These are phyloP conservation scores for Avena eriantha DNA, from an alignment of 176 grass and related monocot genomes.

Conservation along the genomic window DNA sequence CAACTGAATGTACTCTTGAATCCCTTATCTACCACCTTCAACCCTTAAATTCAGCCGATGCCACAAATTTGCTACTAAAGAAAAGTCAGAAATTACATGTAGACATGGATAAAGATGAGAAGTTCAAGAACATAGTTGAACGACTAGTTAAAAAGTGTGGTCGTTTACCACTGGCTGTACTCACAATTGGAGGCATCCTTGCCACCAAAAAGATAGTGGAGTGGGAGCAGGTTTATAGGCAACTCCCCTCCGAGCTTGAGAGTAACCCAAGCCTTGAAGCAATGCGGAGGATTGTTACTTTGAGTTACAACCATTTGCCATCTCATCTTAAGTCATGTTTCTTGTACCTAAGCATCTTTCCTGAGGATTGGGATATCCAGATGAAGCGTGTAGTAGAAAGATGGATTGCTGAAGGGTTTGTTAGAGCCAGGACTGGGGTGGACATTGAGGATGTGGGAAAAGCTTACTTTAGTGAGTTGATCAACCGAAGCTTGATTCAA, in stretches of 20 bases:
- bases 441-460: neutral
- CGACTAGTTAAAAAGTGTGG: neutral
- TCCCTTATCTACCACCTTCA: neutral
- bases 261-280: slow-evolving; percentile 3
- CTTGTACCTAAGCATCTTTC: slow-evolving; percentile 45
- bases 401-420: neutral
- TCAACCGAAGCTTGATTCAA: slow-evolving; percentile 31
- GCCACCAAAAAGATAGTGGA: neutral
- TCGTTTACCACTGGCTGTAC: neutral
- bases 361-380: slow-evolving; percentile 30
- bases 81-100: neutral
- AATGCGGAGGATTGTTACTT: neutral
- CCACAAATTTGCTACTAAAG: neutral
- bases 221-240: neutral
- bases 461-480: neutral
- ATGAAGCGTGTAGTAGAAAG: neutral
- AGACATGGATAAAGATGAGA: neutral
- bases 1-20: neutral
- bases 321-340: slow-evolving; percentile 45
- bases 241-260: neutral
- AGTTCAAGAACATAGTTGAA: neutral
- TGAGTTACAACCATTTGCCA: slow-evolving; percentile 26
- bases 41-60: neutral
- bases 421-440: neutral
- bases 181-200: neutral